Base-by-base conservation (phyloP, 2,329 filamentous ascomycete genomes). In the Sarocladium brachiariae region DNA sequence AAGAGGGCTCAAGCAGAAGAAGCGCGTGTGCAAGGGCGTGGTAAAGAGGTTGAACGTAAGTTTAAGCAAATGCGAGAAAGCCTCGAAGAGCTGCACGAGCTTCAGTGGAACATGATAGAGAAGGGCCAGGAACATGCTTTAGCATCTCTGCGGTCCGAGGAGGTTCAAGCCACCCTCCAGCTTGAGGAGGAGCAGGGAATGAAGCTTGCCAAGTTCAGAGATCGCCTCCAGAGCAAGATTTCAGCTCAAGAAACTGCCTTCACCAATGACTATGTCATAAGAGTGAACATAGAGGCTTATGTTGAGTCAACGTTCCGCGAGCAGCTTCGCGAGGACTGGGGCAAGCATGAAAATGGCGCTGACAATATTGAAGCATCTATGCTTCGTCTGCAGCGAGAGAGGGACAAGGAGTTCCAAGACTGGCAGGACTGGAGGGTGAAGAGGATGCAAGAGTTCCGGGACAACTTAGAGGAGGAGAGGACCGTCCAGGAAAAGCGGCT, bases 301-400 rank as follows among this genome's bases (percentile, higher is more conserved):
- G 61, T 75, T 5, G 74, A 79, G 54, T 63, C 68, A 3, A 60
- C 68, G 27, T 80, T 80, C 55, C 57, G 66, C 1, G 53, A 56
- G 13, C 59, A 65, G 34, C 63, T 79, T 7, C 46, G 54, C 14
- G 56, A 49, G 1, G 75, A 70, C 55, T 76, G 69, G 67, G 56
- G 58, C 5, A 59, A 59, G 16, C 66, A 67, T 45, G 52, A 57
- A 4, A 60, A 63, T n/a, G 66, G 63, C 4, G 63, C 65, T 1
- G 55, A 59, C 5, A 56, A 61, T 47, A 54, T 67, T 2, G 60
- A 64, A 24, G 56, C 54, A 3, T 63, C 68, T 4, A 65, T 75
- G 61, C 45, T 57, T 1, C 56, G 58, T 0, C 60, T 73, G 25
- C 65, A 63, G 51, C 61, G 59, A 25, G 63, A 64, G 48, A 72